Evolutionary conservation across 805 yeast species (phyloP).

Genomic region (Myxozyma geophila): DNA sequence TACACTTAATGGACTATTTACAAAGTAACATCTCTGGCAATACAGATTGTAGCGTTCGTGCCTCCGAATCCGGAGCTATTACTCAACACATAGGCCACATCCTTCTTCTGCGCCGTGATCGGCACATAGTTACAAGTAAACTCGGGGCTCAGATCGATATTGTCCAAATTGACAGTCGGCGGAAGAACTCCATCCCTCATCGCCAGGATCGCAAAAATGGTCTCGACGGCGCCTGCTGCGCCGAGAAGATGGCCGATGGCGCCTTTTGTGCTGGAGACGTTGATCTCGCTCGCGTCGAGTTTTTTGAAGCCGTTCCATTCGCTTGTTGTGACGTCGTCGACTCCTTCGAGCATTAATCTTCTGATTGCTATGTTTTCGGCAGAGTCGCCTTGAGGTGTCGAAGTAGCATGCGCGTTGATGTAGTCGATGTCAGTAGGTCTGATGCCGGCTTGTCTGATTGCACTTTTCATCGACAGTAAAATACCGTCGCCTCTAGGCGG

Average conservation of each 20-base stretch:
- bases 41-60: conserved; percentile 77
- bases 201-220: conserved; percentile 76
- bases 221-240: conserved; percentile 94
- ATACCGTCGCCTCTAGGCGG: conserved; percentile 84
- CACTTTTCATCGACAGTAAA: conserved; percentile 75
- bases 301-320: conserved; percentile 22
- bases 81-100: conserved; percentile 65
- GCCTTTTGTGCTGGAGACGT: conserved; percentile 84
- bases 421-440: conserved; percentile 63
- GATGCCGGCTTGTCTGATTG: conserved; percentile 58
- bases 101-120: conserved; percentile 48
- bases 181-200: conserved; percentile 64
- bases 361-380: conserved; percentile 82
- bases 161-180: conserved; percentile 74
- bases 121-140: conserved; percentile 65
- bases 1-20: conserved; percentile 3
- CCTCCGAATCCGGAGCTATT: conserved; percentile 99
- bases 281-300: conserved; percentile 29
- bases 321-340: conserved; percentile 47
- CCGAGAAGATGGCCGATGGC: conserved; percentile 93
- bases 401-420: conserved; percentile 96
- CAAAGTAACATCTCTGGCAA: conserved; percentile 45
- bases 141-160: conserved; percentile 54
- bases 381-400: conserved; percentile 84
- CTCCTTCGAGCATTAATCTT: conserved; percentile 51